A percentile compares a stretch with the other conserved stretches of the same genome.
phyloP scores from a whole-genome alignment of 2,329 filamentous ascomycete species.

The Trichoderma atroviride region DNA sequence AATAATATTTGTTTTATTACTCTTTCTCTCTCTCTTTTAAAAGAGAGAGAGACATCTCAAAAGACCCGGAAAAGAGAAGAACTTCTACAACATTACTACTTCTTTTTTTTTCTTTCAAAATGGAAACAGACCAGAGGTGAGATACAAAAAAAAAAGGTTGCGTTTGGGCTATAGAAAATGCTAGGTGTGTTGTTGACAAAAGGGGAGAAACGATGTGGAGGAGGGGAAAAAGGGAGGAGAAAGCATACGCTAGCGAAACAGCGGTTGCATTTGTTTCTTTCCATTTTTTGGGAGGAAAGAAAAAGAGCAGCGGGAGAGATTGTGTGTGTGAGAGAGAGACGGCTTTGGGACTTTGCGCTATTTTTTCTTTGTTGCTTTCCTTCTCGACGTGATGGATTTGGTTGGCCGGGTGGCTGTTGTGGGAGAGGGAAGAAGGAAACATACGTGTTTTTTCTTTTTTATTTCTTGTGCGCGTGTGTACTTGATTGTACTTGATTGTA shows the following conservation, averaged over 20 bases:
- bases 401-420: background rate
- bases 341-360: background rate
- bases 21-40: slow-evolving; percentile 9
- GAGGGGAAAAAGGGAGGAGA: slow-evolving; percentile 10
- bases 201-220: background rate
- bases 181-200: background rate
- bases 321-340: no score
- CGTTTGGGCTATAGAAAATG: background rate
- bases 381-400: background rate
- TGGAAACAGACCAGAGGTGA: background rate
- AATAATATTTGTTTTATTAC: slow-evolving; percentile 26
- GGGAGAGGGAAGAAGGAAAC: background rate
- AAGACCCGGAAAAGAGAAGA: background rate
- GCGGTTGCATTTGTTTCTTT: slow-evolving; percentile 6
- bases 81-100: background rate
- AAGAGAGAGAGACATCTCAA: background rate
- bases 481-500: slow-evolving; percentile 28
- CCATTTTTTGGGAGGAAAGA: background rate
- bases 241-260: slow-evolving; percentile 5
- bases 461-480: slow-evolving; percentile 1
- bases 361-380: background rate
- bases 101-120: slow-evolving; percentile 23
- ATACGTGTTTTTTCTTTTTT: background rate
- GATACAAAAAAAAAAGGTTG: background rate
- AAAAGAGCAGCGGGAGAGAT: background rate